These are phyloP conservation scores for Cyberlindnera lachancei DNA, from an alignment of 805 yeast species.

Conservation along the genomic window DNA sequence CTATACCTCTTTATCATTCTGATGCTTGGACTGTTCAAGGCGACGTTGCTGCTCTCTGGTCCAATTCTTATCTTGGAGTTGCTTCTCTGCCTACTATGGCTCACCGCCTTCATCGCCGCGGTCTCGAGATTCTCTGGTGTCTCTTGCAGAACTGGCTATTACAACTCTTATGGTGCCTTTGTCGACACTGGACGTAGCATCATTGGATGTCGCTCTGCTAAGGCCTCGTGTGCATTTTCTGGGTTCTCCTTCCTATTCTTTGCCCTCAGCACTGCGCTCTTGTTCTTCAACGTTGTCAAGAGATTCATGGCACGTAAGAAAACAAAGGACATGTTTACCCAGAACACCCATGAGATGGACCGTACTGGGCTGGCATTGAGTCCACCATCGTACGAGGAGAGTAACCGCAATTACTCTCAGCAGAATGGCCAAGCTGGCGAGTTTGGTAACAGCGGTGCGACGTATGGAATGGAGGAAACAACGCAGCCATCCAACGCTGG, in stretches of 20 bases:
- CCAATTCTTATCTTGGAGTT: constrained; percentile 22
- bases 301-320: constrained; percentile 4
- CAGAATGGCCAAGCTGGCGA: too few species aligned
- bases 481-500: too few species aligned
- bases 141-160: constrained; percentile 15
- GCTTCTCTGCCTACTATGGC: constrained; percentile 24
- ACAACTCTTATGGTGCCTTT: background rate
- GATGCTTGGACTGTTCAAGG: constrained; percentile 13
- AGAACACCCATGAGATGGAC: background rate
- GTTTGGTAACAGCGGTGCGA: too few species aligned
- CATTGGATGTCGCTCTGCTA: constrained; percentile 10
- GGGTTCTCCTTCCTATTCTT: constrained; percentile 20
- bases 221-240: constrained; percentile 12
- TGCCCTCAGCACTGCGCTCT: constrained; percentile 17
- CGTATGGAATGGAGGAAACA: too few species aligned
- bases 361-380: constrained; percentile 1
- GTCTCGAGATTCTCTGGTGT: constrained; percentile 25
- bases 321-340: background rate
- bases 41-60: constrained; percentile 21
- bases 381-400: too few species aligned
- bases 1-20: constrained; percentile 22
- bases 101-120: constrained; percentile 28
- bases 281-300: constrained; percentile 24
- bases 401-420: too few species aligned
- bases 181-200: background rate